phyloP scores from a whole-genome alignment of 2,329 filamentous ascomycete genomes.

The Dryadomyces quercivorus region DNA sequence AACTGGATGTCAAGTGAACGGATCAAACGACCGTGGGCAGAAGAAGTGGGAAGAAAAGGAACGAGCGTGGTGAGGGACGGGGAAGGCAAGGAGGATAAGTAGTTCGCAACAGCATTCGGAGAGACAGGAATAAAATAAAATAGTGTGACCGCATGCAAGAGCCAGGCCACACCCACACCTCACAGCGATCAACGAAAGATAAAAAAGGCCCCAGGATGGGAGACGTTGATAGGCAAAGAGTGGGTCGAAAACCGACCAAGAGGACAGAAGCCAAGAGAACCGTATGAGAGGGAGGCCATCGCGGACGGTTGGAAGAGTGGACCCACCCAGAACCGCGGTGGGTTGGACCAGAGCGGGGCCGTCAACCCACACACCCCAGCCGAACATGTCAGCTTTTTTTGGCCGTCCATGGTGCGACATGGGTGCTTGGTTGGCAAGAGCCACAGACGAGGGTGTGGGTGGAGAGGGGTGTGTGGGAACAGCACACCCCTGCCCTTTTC shows the following conservation, averaged over 20 bases:
- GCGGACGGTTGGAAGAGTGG: constrained; percentile 10
- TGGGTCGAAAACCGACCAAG: constrained; percentile 9
- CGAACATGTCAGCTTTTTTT: constrained; percentile 6
- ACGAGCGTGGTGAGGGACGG: constrained; percentile 29
- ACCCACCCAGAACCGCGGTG: constrained; percentile 8
- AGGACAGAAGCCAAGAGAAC: constrained; percentile 5
- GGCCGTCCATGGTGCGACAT: constrained; percentile 5
- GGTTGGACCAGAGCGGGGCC: constrained; percentile 7
- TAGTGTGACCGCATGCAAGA: constrained; percentile 1
- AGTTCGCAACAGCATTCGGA: constrained; percentile 16
- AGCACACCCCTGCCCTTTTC: not conserved
- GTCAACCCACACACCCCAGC: constrained; percentile 3
- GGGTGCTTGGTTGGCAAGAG: constrained; percentile 5
- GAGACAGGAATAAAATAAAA: constrained; percentile 5
- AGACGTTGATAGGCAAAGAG: constrained; percentile 23
- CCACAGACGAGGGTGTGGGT: not conserved
- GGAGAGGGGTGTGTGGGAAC: not conserved
- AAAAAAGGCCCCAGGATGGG: constrained; percentile 13
- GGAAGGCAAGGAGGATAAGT: constrained; percentile 33
- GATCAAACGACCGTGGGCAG: constrained; percentile 34
- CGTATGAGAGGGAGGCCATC: constrained; percentile 1
- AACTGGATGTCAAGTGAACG: constrained; percentile 25
- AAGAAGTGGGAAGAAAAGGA: constrained; percentile 19
- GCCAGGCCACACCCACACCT: constrained; percentile 21
- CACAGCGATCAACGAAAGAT: constrained; percentile 23